phyloP scores from a whole-genome alignment of 352 stramenopile species.

The Pythium utonaiense region DNA sequence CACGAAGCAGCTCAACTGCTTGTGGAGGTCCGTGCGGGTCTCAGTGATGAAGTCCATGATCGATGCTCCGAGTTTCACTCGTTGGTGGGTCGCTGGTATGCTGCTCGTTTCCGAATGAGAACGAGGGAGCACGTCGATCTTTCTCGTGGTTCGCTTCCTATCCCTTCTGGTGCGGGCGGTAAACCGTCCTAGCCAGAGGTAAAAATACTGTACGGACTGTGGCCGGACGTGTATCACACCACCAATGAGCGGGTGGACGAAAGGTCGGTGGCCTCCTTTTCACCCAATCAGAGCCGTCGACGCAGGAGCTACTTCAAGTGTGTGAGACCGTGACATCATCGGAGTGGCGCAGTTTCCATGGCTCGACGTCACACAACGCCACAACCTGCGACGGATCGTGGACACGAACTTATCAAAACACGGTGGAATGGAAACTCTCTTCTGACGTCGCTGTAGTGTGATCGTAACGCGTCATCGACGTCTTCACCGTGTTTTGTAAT shows the following conservation, averaged over 20 bases:
- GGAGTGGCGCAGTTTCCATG: not conserved
- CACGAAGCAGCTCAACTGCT: constrained; percentile 75
- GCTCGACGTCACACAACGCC: constrained; percentile 20
- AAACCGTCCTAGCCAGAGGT: not conserved
- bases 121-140: not conserved
- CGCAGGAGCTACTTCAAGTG: constrained; percentile 20
- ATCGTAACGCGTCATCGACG: not conserved
- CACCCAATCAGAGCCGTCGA: constrained; percentile 7
- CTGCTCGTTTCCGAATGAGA: constrained; percentile 21
- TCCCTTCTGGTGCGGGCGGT: not conserved
- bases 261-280: constrained; percentile 10
- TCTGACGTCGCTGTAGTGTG: not conserved
- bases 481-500: constrained; percentile 12
- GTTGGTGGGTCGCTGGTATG: not conserved
- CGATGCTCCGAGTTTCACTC: not conserved
- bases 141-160: constrained; percentile 2
- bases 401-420: constrained; percentile 16
- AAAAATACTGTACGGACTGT: constrained; percentile 2
- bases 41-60: constrained; percentile 16
- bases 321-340: constrained; percentile 23
- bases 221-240: constrained; percentile 12
- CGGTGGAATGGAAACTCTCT: not conserved
- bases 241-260: constrained; percentile 17
- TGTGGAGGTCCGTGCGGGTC: constrained; percentile 36
- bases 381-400: constrained; percentile 5